phyloP scores from a whole-genome alignment of 1,284 basidiomycete species.

The Tilletia walkeri region DNA sequence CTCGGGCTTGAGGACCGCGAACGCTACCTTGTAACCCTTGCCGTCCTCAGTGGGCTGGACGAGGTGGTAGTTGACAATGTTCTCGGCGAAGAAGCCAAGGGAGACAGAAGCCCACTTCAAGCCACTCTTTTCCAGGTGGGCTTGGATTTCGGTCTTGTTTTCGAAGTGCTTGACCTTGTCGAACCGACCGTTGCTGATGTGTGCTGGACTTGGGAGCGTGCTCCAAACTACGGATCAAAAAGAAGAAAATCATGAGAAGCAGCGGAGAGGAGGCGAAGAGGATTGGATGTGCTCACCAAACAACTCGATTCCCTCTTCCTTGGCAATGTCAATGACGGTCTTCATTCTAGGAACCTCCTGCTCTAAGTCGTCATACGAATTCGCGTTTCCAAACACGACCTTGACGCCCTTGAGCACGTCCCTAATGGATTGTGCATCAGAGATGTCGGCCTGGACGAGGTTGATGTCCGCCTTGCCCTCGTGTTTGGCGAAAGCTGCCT shows the following conservation, averaged over 20 bases:
- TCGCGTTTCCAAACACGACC: background rate
- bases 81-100: slow-evolving; percentile 52
- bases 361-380: background rate
- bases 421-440: background rate
- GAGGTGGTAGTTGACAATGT: slow-evolving; percentile 54
- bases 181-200: background rate
- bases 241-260: background rate
- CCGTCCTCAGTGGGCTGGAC: slow-evolving; percentile 59
- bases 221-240: background rate
- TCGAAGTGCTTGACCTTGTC: background rate
- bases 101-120: slow-evolving; percentile 62
- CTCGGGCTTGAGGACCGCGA: slow-evolving; percentile 54
- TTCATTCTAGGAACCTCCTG: background rate
- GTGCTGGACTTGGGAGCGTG: background rate
- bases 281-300: background rate
- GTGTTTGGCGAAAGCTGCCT: background rate
- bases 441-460: background rate
- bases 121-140: background rate
- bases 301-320: slow-evolving; percentile 1
- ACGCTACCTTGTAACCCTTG: slow-evolving; percentile 58
- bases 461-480: background rate
- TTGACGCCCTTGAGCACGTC: background rate
- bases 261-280: background rate
- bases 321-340: slow-evolving; percentile 6
- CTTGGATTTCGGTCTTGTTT: slow-evolving; percentile 8